These are phyloP conservation scores for Neurospora terricola DNA, from an alignment of 495 filamentous ascomycete genomes.

Conservation along the genomic window DNA sequence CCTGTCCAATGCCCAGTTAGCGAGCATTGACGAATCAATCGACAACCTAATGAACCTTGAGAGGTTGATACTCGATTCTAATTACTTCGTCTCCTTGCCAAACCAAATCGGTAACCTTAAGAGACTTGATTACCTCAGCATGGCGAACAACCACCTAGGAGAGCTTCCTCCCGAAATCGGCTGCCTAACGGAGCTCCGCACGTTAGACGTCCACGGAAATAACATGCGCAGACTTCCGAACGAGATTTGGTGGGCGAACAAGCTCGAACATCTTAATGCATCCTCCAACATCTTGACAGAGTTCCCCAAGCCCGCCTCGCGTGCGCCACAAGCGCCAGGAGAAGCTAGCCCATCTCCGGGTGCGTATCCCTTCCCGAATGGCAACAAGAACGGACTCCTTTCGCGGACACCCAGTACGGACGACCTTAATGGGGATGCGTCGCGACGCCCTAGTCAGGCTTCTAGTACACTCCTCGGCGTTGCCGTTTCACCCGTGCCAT, in stretches of 20 bases:
- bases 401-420: constrained; percentile 60
- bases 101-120: constrained; percentile 72
- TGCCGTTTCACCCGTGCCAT: constrained; percentile 56
- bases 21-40: constrained; percentile 78
- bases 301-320: constrained; percentile 75
- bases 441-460: constrained; percentile 75
- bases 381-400: constrained; percentile 38
- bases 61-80: constrained; percentile 83
- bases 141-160: constrained; percentile 78
- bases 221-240: constrained; percentile 79
- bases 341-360: constrained; percentile 22
- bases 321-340: constrained; percentile 47
- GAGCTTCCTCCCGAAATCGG: constrained; percentile 80
- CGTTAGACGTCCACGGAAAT: constrained; percentile 83
- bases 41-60: constrained; percentile 77
- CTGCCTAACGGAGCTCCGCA: constrained; percentile 68
- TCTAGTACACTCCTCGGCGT: constrained; percentile 67
- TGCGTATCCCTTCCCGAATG: constrained; percentile 14
- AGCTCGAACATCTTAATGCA: constrained; percentile 83
- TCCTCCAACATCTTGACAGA: constrained; percentile 84
- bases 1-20: constrained; percentile 76
- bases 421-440: constrained; percentile 62
- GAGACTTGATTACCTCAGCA: constrained; percentile 83
- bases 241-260: constrained; percentile 86
- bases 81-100: constrained; percentile 86